phyloP scores from a whole-genome alignment of 495 filamentous ascomycete species.

The Penicillium bovifimosum region DNA sequence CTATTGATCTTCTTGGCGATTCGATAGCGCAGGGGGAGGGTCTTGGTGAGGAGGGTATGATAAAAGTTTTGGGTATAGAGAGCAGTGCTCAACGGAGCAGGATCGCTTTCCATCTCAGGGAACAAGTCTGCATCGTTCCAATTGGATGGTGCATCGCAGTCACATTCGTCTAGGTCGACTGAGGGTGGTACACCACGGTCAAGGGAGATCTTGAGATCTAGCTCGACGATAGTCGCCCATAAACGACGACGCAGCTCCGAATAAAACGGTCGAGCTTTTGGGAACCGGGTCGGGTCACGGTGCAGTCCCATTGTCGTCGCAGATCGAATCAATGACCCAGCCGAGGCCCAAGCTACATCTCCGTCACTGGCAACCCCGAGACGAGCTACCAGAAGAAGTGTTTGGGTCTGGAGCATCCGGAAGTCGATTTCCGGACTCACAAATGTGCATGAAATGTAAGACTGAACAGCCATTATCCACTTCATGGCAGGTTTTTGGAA shows the following conservation, averaged over 20 bases:
- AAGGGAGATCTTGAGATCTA: conserved; percentile 51
- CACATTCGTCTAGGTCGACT: conserved; percentile 40
- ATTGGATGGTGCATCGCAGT: conserved; percentile 51
- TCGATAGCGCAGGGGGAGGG: conserved; percentile 44
- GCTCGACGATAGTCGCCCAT: conserved; percentile 59
- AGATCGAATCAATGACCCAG: conserved; percentile 48
- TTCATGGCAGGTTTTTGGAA: conserved; percentile 32
- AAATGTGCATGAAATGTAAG: conserved; percentile 48
- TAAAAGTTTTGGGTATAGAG: conserved; percentile 47
- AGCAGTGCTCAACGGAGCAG: conserved; percentile 25
- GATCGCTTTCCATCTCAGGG: conserved; percentile 34
- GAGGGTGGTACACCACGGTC: conserved; percentile 50
- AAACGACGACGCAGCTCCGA: conserved; percentile 53
- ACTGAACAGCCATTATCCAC: conserved; percentile 54
- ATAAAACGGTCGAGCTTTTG: conserved; percentile 37
- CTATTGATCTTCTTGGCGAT: conserved; percentile 46
- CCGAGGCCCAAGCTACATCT: conserved; percentile 52
- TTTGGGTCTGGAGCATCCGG: conserved; percentile 48
- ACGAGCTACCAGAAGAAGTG: conserved; percentile 49
- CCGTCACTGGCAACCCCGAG: conserved; percentile 46
- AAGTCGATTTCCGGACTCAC: conserved; percentile 49
- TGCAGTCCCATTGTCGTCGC: conserved; percentile 57
- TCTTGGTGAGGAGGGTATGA: conserved; percentile 45
- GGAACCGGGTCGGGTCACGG: conserved; percentile 51
- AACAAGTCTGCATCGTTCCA: conserved; percentile 52